Percentiles rank a stretch among this genome's conserved stretches.
These are phyloP conservation scores for Monascus purpureus DNA, from an alignment of 495 filamentous ascomycete genomes.

Conservation along the genomic window DNA sequence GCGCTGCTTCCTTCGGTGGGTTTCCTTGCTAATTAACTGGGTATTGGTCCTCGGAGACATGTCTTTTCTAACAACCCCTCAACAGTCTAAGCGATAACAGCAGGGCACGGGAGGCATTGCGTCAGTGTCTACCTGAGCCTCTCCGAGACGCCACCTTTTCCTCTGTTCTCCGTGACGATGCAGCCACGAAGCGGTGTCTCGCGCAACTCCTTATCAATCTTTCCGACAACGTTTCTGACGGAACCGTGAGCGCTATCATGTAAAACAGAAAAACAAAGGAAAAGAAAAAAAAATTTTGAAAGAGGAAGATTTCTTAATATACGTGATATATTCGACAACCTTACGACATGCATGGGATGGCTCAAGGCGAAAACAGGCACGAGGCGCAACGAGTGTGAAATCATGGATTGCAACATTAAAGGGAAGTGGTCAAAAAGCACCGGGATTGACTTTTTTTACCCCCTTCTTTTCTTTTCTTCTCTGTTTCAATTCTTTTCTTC, in stretches of 20 bases:
- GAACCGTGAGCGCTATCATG: constrained; percentile 31
- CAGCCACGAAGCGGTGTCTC: constrained; percentile 94
- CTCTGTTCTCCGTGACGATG: constrained; percentile 89
- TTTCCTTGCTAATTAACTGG: constrained; percentile 1
- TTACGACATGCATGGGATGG: constrained; percentile 39
- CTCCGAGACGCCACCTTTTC: constrained; percentile 95
- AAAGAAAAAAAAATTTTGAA: constrained; percentile 13
- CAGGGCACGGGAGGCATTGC: constrained; percentile 82
- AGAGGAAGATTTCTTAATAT: constrained; percentile 22
- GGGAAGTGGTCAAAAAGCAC: constrained; percentile 4
- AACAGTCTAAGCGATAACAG: constrained; percentile 93
- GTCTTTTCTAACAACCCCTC: constrained; percentile 8
- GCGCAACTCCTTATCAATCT: constrained; percentile 95
- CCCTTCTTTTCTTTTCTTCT: constrained; percentile 12
- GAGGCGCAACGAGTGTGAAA: constrained; percentile 28
- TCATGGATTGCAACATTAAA: constrained; percentile 8
- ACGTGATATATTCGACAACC: constrained; percentile 23
- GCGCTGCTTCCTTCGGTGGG: constrained; percentile 85
- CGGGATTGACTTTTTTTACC: neutral
- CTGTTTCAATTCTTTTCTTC: constrained; percentile 2
- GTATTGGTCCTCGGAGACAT: constrained; percentile 1
- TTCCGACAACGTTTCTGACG: constrained; percentile 77
- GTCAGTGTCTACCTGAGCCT: constrained; percentile 93
- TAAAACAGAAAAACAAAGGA: constrained; percentile 22
- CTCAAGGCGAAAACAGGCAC: constrained; percentile 33